Base-by-base conservation (phyloP, 78 protist species). In the Cyanophora paradoxa region DNA sequence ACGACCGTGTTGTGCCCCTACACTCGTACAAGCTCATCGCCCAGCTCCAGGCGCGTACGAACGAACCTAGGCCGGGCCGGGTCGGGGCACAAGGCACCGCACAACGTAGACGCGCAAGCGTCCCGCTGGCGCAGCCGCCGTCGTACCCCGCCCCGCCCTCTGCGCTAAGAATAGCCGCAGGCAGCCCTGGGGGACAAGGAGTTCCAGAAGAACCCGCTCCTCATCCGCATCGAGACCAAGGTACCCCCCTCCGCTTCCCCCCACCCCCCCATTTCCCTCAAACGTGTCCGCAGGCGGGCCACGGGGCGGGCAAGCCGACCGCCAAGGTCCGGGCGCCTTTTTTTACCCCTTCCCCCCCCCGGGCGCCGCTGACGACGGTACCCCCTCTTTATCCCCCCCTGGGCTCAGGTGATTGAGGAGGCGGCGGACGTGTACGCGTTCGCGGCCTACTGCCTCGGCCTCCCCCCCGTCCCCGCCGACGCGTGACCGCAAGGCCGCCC, bases 1-100 rank as follows among this genome's bases (percentile, higher is more conserved):
- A 93, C 61, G 97, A 93, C 81, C 85, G 97, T 37, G 97, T 93
- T 24, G 77, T 84, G 33, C 97, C 97, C n/a, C 58, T 84, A 1
- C 97, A 93, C 85, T 70, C 94, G 1, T 86, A 68, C 86, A 93
- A 93, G 84, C 72, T 44, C 61, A 62, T 78, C 16, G 82, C 97
- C 1, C 65, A 62, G 41, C 54, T 89, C 14, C 93, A 92, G 83
- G n/a, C n/a, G n/a, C n/a, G n/a, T 56, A 86, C 62, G 41, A 26
- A 7, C 69, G 58, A 5, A 86, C 75, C n/a, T 20, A n/a, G 11
- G 17, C 31, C 30, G 14, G 8, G 5, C 52, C 50, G 28, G 26
- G 42, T 31, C n/a, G 3, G 62, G n/a, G n/a, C n/a, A n/a, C n/a
- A n/a, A n/a, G n/a, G n/a, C n/a, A n/a, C n/a, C n/a, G n/a, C n/a